Evolutionary conservation across 176 grass and related monocot genomes (phyloP), one percentile per base, ranked within the genome.

Genomic region (Zea luxurians): DNA sequence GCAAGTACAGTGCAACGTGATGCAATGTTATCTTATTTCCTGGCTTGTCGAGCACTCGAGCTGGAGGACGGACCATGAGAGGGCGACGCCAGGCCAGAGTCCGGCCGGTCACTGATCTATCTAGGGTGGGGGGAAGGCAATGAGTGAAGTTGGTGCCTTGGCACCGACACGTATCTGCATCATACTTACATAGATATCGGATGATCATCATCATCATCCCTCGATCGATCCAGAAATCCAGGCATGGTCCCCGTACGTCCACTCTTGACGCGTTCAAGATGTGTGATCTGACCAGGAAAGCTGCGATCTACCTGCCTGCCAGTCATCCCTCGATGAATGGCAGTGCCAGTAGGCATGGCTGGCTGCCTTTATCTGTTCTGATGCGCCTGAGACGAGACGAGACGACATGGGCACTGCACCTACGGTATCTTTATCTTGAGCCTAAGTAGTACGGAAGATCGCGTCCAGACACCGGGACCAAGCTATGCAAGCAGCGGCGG

Each of bases 381-480:
- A 13, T 83, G 82, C 63, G 16, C 73, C 73, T 68, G 49, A 27
- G 53, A n/a, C 52, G 16, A 54, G 49, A 15, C 49, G 49, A 53
- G 13, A 54, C 5, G 50, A 17, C 53, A 57, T 57, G 53, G 54
- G 54, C 54, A 58, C 27, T 27, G 27, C 27, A 27, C 27, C 27
- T 27, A 27, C 27, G 27, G 27, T 27, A 27, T 27, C 27, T 27
- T 27, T 27, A 27, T 27, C 27, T 27, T 27, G 27, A 27, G 27
- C 27, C 27, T 27, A 27, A 27, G 27, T 27, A 27, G 27, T 27
- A 27, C 27, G 27, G 27, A 27, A 27, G 27, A 27, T 27, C 27
- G 27, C 27, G 27, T 27, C 0, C 27, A 27, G 27, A 27, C 27
- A 27, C 27, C 27, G 27, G 27, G 27, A 27, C 27, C 27, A 27